These are phyloP conservation scores for Lichenothelia convexa DNA, from an alignment of 495 filamentous ascomycete genomes.

Conservation along the genomic window DNA sequence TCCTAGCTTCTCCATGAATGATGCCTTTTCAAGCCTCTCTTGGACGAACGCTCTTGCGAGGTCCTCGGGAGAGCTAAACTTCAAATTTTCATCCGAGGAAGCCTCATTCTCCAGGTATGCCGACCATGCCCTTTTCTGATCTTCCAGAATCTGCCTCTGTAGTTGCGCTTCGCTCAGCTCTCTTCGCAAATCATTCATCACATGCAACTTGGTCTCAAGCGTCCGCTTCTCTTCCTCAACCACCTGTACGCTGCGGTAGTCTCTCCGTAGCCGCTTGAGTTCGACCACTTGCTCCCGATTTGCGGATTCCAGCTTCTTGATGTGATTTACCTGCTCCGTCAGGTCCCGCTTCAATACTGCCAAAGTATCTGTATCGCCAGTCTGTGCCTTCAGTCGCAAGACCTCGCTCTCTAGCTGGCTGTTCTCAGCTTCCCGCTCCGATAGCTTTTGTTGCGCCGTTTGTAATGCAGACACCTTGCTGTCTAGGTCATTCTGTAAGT, in stretches of 20 bases:
- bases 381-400: slow-evolving; percentile 61
- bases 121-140: slow-evolving; percentile 72
- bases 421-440: slow-evolving; percentile 47
- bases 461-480: slow-evolving; percentile 42
- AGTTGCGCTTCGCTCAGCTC: slow-evolving; percentile 62
- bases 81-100: slow-evolving; percentile 32
- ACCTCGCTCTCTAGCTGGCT: slow-evolving; percentile 67
- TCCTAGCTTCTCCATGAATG: slow-evolving; percentile 60
- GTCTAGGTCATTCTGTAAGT: slow-evolving; percentile 52
- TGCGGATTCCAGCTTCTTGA: slow-evolving; percentile 59
- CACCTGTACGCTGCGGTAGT: slow-evolving; percentile 73
- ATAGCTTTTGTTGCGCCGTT: slow-evolving; percentile 44
- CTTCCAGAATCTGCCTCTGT: slow-evolving; percentile 72
- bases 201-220: slow-evolving; percentile 56
- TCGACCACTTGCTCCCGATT: slow-evolving; percentile 70
- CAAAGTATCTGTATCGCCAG: slow-evolving; percentile 68
- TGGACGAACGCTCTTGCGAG: slow-evolving; percentile 68
- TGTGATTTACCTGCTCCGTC: slow-evolving; percentile 74
- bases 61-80: slow-evolving; percentile 77
- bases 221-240: slow-evolving; percentile 88
- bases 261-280: slow-evolving; percentile 56
- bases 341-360: slow-evolving; percentile 70
- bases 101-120: slow-evolving; percentile 61
- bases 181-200: slow-evolving; percentile 53
- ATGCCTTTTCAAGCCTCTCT: slow-evolving; percentile 60